Evolutionary conservation across 2,329 filamentous ascomycete species (phyloP).

Genomic region (Dactylellina haptotyla): DNA sequence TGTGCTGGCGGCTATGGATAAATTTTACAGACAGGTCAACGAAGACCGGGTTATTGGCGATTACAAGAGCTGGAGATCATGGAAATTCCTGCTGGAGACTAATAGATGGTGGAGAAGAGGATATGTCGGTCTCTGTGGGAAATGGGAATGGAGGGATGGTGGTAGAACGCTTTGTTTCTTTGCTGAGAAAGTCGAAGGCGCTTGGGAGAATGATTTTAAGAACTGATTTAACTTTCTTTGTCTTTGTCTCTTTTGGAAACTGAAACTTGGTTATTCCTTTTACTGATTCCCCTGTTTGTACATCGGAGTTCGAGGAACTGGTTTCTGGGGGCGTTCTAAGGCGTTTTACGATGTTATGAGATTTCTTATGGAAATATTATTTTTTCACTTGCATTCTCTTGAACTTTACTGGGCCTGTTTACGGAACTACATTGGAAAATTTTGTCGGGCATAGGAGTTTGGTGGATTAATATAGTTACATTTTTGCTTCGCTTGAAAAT

Average conservation of each 20-base stretch:
- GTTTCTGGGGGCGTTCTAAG: too few species aligned
- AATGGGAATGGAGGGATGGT: conserved; percentile 48
- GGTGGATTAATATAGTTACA: too few species aligned
- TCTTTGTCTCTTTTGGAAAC: background rate
- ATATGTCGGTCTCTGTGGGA: conserved; percentile 29
- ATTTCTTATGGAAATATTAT: background rate
- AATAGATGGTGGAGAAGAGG: conserved; percentile 51
- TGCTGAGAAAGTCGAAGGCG: conserved; percentile 34
- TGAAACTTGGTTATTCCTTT: background rate
- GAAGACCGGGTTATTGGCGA: conserved; percentile 42
- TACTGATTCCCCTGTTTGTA: too few species aligned
- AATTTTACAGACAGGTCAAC: conserved; percentile 43
- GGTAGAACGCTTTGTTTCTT: conserved; percentile 34
- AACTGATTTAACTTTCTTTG: conserved; percentile 27
- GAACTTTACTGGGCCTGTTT: too few species aligned
- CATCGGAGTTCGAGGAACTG: too few species aligned
- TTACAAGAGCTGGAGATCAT: conserved; percentile 45
- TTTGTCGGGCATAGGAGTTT: too few species aligned
- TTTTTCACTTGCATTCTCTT: too few species aligned
- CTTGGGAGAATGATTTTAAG: conserved; percentile 52
- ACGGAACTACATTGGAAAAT: too few species aligned
- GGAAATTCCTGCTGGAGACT: conserved; percentile 50
- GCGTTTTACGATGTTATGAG: background rate
- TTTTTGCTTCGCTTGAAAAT: too few species aligned
- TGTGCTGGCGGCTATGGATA: conserved; percentile 34